Percentiles rank a stretch among this genome's conserved stretches.
These are phyloP conservation scores for Helichrysum umbraculigerum DNA, from an alignment of 129 eudicot species.

Conservation along the genomic window DNA sequence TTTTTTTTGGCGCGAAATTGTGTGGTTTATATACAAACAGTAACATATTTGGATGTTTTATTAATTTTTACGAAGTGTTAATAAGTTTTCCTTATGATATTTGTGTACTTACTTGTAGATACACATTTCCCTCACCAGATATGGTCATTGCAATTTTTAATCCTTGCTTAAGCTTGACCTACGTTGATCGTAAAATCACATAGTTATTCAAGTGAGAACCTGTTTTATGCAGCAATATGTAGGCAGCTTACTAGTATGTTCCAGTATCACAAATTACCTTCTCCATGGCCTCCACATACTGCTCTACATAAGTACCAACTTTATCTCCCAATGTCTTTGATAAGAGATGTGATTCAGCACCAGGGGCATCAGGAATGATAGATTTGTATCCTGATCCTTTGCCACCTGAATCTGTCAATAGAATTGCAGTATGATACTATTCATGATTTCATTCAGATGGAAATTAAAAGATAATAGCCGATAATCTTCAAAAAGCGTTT, in stretches of 20 bases:
- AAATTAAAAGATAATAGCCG: background rate
- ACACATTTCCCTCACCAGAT: slow-evolving; percentile 77
- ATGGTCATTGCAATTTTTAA: slow-evolving; percentile 67
- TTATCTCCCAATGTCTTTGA: slow-evolving; percentile 57
- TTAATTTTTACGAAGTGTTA: too few relatives aligned
- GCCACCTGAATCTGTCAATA: slow-evolving; percentile 33
- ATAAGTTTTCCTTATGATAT: too few relatives aligned
- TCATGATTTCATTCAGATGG: background rate
- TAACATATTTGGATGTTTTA: too few relatives aligned
- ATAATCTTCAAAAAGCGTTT: background rate
- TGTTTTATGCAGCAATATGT: background rate
- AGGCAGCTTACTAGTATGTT: background rate
- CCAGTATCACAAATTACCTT: slow-evolving; percentile 42
- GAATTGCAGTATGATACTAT: background rate
- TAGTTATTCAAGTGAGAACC: too few relatives aligned
- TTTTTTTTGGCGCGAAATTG: too few relatives aligned
- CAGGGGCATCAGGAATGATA: slow-evolving; percentile 63
- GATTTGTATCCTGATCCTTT: slow-evolving; percentile 75
- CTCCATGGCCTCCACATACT: slow-evolving; percentile 82
- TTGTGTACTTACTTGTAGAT: slow-evolving; percentile 67
- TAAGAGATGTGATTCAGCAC: slow-evolving; percentile 57
- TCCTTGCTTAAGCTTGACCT: slow-evolving; percentile 86
- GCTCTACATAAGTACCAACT: slow-evolving; percentile 63
- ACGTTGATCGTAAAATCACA: background rate
- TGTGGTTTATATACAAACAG: too few relatives aligned